phyloP scores from a whole-genome alignment of 106 monocot genomes.

The Dendrobium nobile region DNA sequence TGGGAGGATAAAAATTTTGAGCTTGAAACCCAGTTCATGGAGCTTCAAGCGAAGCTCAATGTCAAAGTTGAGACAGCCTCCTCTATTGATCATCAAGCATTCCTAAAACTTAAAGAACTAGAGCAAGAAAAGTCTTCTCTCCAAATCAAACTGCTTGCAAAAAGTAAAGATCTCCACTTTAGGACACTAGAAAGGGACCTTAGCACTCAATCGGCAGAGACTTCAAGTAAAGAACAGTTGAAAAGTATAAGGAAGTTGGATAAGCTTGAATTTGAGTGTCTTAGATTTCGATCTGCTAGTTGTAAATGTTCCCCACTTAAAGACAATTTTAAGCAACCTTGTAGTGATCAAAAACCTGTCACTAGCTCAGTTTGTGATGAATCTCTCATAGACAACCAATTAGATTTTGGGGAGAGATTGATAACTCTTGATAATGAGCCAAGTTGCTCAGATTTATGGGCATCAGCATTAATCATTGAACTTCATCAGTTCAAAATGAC shows the following conservation, averaged over 20 bases:
- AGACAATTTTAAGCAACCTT: background rate
- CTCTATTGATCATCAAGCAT: conserved; percentile 17
- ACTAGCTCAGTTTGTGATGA: conserved; percentile 13
- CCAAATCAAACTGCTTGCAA: conserved; percentile 18
- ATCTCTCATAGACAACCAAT: conserved; percentile 19
- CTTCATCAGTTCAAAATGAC: conserved; percentile 33
- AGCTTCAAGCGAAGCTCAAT: conserved; percentile 21
- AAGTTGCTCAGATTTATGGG: conserved; percentile 25
- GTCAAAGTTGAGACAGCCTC: conserved; percentile 12
- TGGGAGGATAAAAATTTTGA: conserved; percentile 24
- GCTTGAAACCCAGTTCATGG: conserved; percentile 11
- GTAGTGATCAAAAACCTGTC: background rate
- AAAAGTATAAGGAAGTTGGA: conserved; percentile 49
- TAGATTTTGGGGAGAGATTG: conserved; percentile 7
- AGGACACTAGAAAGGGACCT: conserved; percentile 37
- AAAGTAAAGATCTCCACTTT: conserved; percentile 23
- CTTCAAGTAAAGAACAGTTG: conserved; percentile 43
- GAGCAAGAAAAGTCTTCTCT: conserved; percentile 37
- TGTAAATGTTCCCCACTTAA: conserved; percentile 16
- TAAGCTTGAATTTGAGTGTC: conserved; percentile 62
- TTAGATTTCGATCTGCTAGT: conserved; percentile 14
- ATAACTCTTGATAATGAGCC: conserved; percentile 13
- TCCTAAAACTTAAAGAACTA: conserved; percentile 24
- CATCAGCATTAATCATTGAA: conserved; percentile 27
- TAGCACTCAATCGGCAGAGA: conserved; percentile 37